Base-by-base conservation (phyloP, 176 grass and related monocot genomes). In the Triticum dicoccoides region DNA sequence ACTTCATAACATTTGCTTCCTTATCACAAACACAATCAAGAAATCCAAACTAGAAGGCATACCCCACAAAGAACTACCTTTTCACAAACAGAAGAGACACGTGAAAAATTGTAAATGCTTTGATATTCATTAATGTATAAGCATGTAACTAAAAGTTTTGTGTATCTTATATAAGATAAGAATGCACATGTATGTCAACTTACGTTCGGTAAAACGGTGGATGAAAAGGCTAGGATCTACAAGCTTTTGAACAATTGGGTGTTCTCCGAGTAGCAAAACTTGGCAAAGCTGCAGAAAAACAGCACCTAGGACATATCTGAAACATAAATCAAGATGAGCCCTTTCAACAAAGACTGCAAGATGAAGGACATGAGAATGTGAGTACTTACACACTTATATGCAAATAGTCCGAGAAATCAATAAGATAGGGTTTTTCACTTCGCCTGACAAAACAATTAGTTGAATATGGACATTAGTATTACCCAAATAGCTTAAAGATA, bases 171-270 rank as follows among this genome's bases (percentile, higher is more conserved):
- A 77, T 58, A 51, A 51, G 47, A 77, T 10, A 77, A 5, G 49
- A 59, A 35, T n/a, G 17, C 75, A 78, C 75, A 59, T 59, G 45
- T 32, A 61, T 78, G 51, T 21, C 56, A 69, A 84, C 96, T 95
- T 89, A 98, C 96, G 88, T 73, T 95, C 85, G 20, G 96, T 91
- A 86, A 98, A 98, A 78, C 96, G 87, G 63, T 98, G 93, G 47
- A 98, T 98, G 87, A 98, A 98, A 89, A 98, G 96, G 83, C 96
- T 92, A 41, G 93, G 96, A 88, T 98, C 96, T 23, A 98, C 51
- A 45, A 98, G 86, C 70, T 92, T 95, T 83, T 95, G 93, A 83
- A 95, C 75, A 89, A 95, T 44, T 82, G 93, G 93, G 90, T 98
- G 96, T 11, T 95, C 75, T 42, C 54, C 17, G 8, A 98, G 93